Conservation (phyloP, 31 red algal species). For the Porphyra umbilicalis region DNA sequence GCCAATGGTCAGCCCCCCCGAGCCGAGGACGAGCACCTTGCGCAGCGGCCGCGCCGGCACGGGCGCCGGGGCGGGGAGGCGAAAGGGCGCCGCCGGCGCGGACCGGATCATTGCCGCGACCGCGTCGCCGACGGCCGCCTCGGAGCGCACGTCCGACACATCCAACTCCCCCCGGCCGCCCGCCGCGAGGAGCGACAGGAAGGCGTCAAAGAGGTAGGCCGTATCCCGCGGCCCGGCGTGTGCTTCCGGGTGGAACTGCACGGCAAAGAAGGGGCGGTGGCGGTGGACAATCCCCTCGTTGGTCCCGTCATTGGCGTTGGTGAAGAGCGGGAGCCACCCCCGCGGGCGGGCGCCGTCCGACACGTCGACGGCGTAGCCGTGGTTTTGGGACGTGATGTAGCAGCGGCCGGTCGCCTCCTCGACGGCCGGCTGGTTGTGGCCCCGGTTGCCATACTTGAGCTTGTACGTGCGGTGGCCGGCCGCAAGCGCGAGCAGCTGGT, state of each 20-base stretch:
- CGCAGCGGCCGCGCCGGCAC: constrained; percentile 8
- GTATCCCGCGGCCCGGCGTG: constrained; percentile 91
- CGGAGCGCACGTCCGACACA: constrained; percentile 15
- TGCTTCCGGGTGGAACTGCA: constrained; percentile 98
- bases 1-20: constrained; percentile 87
- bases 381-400: constrained; percentile 98
- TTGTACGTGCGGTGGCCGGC: constrained; percentile 84
- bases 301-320: constrained; percentile 92
- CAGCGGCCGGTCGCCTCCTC: constrained; percentile 81
- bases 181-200: constrained; percentile 31
- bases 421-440: constrained; percentile 89
- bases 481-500: constrained; percentile 83
- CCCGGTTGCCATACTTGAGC: constrained; percentile 95
- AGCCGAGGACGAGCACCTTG: constrained; percentile 93
- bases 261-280: constrained; percentile 83
- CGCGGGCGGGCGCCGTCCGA: constrained; percentile 5
- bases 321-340: constrained; percentile 72
- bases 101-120: neutral
- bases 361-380: constrained; percentile 87
- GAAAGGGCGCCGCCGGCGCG: neutral
- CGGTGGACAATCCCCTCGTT: constrained; percentile 92
- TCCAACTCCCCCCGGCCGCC: constrained; percentile 4
- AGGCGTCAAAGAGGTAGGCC: constrained; percentile 88
- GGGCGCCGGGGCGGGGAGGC: neutral
- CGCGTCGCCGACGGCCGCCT: constrained; percentile 10